Evolutionary conservation across 2,329 filamentous ascomycete genomes (phyloP).

Genomic region (Xylariaceae sp.): DNA sequence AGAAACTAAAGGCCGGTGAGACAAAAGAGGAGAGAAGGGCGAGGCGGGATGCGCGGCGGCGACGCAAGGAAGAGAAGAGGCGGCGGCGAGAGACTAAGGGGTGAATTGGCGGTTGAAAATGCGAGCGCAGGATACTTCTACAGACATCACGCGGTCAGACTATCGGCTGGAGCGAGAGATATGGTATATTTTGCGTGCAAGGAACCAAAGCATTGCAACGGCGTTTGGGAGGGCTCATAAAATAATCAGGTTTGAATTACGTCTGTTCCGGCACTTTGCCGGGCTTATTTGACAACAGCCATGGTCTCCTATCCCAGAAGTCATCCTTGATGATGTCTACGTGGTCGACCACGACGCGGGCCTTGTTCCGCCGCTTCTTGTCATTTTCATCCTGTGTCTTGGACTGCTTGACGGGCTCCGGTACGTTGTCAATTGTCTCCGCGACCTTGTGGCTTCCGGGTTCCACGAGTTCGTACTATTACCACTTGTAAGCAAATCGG

Average conservation of each 20-base stretch:
- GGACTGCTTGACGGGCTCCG: slow-evolving; percentile 55
- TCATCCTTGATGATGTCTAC: slow-evolving; percentile 92
- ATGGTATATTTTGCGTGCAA: slow-evolving; percentile 5
- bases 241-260: slow-evolving; percentile 24
- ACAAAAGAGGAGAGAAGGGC: slow-evolving; percentile 43
- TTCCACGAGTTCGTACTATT: slow-evolving; percentile 67
- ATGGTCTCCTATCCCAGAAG: slow-evolving; percentile 85
- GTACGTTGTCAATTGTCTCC: slow-evolving; percentile 42
- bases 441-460: slow-evolving; percentile 43
- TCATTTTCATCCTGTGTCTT: slow-evolving; percentile 81
- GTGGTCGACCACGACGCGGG: slow-evolving; percentile 74
- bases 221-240: slow-evolving; percentile 10
- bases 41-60: slow-evolving; percentile 41
- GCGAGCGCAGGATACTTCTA: background rate
- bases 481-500: slow-evolving; percentile 23
- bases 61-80: slow-evolving; percentile 32
- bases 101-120: slow-evolving; percentile 5
- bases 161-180: slow-evolving; percentile 1
- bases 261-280: slow-evolving; percentile 62
- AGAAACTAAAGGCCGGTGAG: slow-evolving; percentile 32
- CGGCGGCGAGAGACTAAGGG: slow-evolving; percentile 17
- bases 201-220: slow-evolving; percentile 11
- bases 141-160: background rate
- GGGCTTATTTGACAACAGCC: slow-evolving; percentile 71
- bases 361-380: slow-evolving; percentile 73